Conservation (phyloP, 805 yeast species). For the Priceomyces fermenticarens region DNA sequence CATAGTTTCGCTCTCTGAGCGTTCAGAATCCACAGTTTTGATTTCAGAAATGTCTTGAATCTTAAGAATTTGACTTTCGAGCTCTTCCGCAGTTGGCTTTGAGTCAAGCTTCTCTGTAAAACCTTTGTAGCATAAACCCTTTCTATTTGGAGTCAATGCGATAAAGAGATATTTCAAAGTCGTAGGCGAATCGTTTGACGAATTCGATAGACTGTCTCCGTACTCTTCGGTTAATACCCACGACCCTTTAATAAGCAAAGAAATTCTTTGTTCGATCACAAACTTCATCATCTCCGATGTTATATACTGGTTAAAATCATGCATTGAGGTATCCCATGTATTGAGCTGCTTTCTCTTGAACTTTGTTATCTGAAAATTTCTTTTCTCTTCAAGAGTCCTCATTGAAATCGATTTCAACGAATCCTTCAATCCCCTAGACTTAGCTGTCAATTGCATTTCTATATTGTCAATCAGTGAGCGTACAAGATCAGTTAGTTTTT, state of each 20-base stretch:
- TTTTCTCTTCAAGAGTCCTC: slow-evolving; percentile 46
- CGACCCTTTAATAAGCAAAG: slow-evolving; percentile 70
- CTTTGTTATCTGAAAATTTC: slow-evolving; percentile 50
- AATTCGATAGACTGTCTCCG: slow-evolving; percentile 27
- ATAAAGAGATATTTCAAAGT: slow-evolving; percentile 48
- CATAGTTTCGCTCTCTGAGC: slow-evolving; percentile 33
- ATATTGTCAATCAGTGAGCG: slow-evolving; percentile 23
- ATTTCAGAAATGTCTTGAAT: slow-evolving; percentile 51
- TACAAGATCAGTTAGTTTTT: slow-evolving; percentile 47
- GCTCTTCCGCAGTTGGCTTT: slow-evolving; percentile 56
- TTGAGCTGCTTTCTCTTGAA: slow-evolving; percentile 33
- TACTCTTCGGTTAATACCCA: slow-evolving; percentile 73
- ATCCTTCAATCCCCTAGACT: slow-evolving; percentile 37
- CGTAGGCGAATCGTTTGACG: slow-evolving; percentile 14
- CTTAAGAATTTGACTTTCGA: slow-evolving; percentile 51
- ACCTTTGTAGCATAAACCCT: slow-evolving; percentile 57
- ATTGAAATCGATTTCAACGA: slow-evolving; percentile 39
- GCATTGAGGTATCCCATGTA: slow-evolving; percentile 46
- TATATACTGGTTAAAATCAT: slow-evolving; percentile 48
- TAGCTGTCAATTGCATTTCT: slow-evolving; percentile 22
- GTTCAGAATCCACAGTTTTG: slow-evolving; percentile 47
- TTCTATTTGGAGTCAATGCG: slow-evolving; percentile 65
- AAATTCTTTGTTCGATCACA: slow-evolving; percentile 71
- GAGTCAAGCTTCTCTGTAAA: slow-evolving; percentile 44
- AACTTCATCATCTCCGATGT: slow-evolving; percentile 61